Base-by-base conservation (phyloP, 148 eudicot species). In the Suaeda aralocaspica region DNA sequence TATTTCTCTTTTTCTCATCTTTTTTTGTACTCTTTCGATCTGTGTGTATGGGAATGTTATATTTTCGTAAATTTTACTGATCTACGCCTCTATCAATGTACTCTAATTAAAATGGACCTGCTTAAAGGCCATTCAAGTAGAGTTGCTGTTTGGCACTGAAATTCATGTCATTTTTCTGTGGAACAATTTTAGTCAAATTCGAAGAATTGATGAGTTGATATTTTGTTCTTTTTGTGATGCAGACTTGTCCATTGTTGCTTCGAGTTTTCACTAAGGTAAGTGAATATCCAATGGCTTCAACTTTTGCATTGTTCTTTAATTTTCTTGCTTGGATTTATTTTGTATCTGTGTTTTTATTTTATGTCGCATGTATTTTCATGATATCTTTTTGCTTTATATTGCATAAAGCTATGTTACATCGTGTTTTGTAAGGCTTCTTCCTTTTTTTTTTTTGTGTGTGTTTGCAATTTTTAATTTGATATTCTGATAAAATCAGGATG, bases 191-290 rank as follows among this genome's bases (percentile, higher is more conserved):
- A 18, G 24, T 30, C 63, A 16, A 59, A 59, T 42, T 70, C 2
- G 6, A 42, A 5, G 34, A 44, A 21, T 13, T 33, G 29, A 13
- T 74, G 24, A 66, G 28, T 46, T 53, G 50, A 9, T 25, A 63
- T 22, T 66, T 22, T 31, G 55, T 57, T 64, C 22, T 3, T 66
- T 71, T 66, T 57, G 24, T 52, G 29, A 51, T 79, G 70, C 80
- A 82, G 85, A 82, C 85, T 64, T 82, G 85, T 64, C 85, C 85
- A 1, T 61, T 82, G 61, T 49, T 82, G 80, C 80, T 82, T 39
- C 80, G 85, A 55, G 85, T 82, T 52, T 82, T 82, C 70, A 82
- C 85, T 1, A 78, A 82, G 85, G 85, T 82, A 65, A 45, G 75
- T 74, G 19, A 44, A 41, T 24, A 29, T 55, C 61, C 28, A 44